Percentiles rank a stretch among this genome's conserved stretches.
These are phyloP conservation scores for Kalanchoe fedtschenkoi DNA, from an alignment of 164 flowering plant genomes.

Conservation along the genomic window DNA sequence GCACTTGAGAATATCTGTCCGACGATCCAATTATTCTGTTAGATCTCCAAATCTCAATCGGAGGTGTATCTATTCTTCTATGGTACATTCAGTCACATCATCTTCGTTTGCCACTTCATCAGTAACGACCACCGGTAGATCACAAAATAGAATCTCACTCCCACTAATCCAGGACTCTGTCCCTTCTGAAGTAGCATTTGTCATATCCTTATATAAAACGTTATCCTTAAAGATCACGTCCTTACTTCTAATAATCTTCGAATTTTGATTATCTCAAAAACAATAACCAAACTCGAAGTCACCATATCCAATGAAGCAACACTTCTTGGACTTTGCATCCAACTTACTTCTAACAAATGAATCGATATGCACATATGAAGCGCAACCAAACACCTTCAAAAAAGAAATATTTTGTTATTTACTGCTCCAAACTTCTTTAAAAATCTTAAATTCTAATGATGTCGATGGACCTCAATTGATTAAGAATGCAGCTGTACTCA, in stretches of 20 bases:
- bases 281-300: neutral
- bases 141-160: too few species aligned
- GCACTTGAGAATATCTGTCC: too few species aligned
- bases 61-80: too few species aligned
- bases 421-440: conserved; percentile 7
- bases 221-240: conserved; percentile 7
- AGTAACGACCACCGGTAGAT: too few species aligned
- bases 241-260: conserved; percentile 2
- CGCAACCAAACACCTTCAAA: neutral
- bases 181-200: too few species aligned
- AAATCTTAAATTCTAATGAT: neutral
- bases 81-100: too few species aligned
- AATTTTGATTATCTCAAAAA: conserved; percentile 8
- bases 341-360: neutral
- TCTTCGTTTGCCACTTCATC: too few species aligned
- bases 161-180: too few species aligned
- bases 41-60: too few species aligned
- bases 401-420: conserved; percentile 3
- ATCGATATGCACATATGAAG: neutral
- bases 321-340: conserved; percentile 2
- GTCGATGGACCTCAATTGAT: conserved; percentile 5
- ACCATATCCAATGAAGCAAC: conserved; percentile 9
- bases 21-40: too few species aligned
- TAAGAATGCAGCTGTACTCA: conserved; percentile 3
- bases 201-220: neutral